phyloP scores from a whole-genome alignment of 352 stramenopile genomes.

The Globisporangium solare region DNA sequence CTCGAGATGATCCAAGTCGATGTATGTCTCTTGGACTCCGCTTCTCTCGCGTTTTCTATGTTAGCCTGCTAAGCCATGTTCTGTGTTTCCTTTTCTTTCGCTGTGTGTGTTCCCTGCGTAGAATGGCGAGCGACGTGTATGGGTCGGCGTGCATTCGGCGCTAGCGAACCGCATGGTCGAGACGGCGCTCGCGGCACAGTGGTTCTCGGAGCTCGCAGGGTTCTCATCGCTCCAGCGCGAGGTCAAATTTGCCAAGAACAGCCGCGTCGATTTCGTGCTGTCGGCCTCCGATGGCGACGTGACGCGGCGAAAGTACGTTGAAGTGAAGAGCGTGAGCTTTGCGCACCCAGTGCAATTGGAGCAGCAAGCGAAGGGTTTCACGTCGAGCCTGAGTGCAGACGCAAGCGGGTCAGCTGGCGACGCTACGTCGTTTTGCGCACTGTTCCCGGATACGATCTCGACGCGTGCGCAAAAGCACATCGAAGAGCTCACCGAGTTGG shows the following conservation, averaged over 20 bases:
- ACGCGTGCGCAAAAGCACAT: constrained; percentile 76
- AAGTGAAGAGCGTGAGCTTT: constrained; percentile 84
- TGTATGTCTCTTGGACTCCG: constrained; percentile 27
- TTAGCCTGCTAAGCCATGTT: not conserved
- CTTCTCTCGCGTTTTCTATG: not conserved
- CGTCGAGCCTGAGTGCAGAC: too few relatives aligned
- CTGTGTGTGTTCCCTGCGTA: constrained; percentile 13
- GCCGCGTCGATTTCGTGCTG: constrained; percentile 82
- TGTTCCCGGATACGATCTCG: constrained; percentile 81
- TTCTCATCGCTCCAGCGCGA: constrained; percentile 59
- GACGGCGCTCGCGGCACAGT: constrained; percentile 48
- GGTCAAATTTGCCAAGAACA: constrained; percentile 78
- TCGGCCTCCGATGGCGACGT: constrained; percentile 29
- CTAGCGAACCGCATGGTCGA: constrained; percentile 81
- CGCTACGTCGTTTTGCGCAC: constrained; percentile 23
- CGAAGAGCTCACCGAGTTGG: constrained; percentile 58
- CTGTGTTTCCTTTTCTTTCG: not conserved
- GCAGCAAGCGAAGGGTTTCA: too few relatives aligned
- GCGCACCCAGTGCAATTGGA: constrained; percentile 17
- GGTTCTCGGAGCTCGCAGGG: constrained; percentile 54
- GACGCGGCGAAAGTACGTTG: constrained; percentile 63
- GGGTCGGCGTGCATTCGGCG: constrained; percentile 76
- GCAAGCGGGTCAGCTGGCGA: too few relatives aligned
- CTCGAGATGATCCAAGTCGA: constrained; percentile 82
- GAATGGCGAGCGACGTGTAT: constrained; percentile 64